Evolutionary conservation across 805 yeast species (phyloP).

Genomic region (Spathaspora gorwiae): DNA sequence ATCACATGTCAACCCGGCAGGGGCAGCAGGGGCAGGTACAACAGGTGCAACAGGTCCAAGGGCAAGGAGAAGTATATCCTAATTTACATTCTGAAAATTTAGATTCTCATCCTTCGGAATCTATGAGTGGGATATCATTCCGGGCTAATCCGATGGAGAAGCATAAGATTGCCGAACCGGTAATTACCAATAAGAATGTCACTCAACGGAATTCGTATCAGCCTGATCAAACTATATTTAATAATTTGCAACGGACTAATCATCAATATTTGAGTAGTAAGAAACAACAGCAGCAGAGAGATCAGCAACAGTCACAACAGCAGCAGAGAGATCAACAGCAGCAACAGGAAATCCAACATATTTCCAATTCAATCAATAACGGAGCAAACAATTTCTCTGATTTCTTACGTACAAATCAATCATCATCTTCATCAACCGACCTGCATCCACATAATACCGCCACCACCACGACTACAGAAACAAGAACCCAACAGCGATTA

Average conservation of each 20-base stretch:
- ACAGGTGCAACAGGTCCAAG: background rate
- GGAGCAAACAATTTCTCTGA: slow-evolving; percentile 29
- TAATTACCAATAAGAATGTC: slow-evolving; percentile 26
- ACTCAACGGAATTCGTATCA: slow-evolving; percentile 36
- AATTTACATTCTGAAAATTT: too few species aligned
- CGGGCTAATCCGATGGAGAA: slow-evolving; percentile 22
- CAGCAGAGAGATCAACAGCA: slow-evolving; percentile 3
- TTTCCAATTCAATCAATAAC: slow-evolving; percentile 9
- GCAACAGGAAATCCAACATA: slow-evolving; percentile 1
- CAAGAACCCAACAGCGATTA: slow-evolving; percentile 77
- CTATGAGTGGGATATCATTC: slow-evolving; percentile 30
- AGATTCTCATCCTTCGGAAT: background rate
- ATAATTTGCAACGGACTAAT: slow-evolving; percentile 37
- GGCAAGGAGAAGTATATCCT: too few species aligned
- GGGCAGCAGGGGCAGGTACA: background rate
- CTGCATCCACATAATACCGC: background rate
- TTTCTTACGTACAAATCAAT: slow-evolving; percentile 17
- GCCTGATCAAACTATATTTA: slow-evolving; percentile 39
- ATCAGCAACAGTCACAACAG: slow-evolving; percentile 6
- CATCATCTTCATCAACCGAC: slow-evolving; percentile 5
- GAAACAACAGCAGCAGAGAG: slow-evolving; percentile 14
- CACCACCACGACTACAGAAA: slow-evolving; percentile 28
- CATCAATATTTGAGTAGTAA: slow-evolving; percentile 27
- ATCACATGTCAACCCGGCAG: slow-evolving; percentile 10
- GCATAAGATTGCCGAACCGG: slow-evolving; percentile 23